These are phyloP conservation scores for Pseudogymnoascus sp. DNA, from an alignment of 2,329 filamentous ascomycete genomes.

Conservation along the genomic window DNA sequence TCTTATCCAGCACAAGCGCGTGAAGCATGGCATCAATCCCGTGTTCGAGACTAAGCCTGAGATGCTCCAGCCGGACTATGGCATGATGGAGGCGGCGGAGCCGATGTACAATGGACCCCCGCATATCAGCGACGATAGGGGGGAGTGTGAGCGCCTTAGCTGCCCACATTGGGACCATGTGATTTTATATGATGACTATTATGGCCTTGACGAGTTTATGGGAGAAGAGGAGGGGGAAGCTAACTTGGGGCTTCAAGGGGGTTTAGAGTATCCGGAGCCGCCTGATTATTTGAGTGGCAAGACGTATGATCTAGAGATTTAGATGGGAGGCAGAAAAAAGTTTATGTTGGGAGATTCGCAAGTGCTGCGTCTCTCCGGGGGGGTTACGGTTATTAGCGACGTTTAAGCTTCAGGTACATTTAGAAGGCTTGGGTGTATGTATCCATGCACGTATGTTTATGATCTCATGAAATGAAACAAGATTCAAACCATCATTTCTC, in stretches of 20 bases:
- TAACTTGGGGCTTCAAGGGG: background rate
- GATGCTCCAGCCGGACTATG: background rate
- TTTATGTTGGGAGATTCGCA: background rate
- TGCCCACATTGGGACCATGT: background rate
- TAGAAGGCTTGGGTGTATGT: background rate
- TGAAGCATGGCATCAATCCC: slow-evolving; percentile 29
- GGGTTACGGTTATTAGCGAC: background rate
- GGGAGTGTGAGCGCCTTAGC: background rate
- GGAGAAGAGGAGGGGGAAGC: background rate
- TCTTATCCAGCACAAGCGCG: slow-evolving; percentile 47
- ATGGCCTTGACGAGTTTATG: background rate
- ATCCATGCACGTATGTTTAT: background rate
- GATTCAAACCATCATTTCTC: background rate
- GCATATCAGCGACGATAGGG: background rate
- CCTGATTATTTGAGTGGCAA: background rate
- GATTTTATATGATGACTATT: background rate
- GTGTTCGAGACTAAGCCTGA: background rate
- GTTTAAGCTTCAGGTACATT: background rate
- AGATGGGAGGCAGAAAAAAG: background rate
- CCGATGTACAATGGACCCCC: background rate
- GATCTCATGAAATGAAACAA: slow-evolving; percentile 2
- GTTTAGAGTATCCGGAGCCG: background rate
- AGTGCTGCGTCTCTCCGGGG: background rate
- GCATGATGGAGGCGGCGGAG: background rate
- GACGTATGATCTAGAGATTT: background rate